Base-by-base conservation (phyloP, 495 filamentous ascomycete genomes). In the Penicillium malachiteum region DNA sequence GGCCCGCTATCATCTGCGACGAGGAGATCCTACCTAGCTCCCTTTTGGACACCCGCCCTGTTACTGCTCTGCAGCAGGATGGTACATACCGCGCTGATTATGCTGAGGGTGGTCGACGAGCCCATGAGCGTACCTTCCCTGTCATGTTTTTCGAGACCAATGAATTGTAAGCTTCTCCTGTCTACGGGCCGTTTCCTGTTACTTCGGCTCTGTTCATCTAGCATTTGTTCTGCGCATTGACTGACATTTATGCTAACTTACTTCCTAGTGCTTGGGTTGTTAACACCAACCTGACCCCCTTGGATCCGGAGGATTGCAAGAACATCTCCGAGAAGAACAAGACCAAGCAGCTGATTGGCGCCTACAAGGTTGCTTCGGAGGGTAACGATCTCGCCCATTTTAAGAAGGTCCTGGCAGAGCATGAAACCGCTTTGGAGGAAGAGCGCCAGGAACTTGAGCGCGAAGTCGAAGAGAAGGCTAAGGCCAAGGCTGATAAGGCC, bases 101-200 rank as follows among this genome's bases (percentile, higher is more conserved):
- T 66, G 81, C 83, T 30, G 90, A 94, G 62, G 91, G 84, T 54
- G 91, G 87, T 55, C 92, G 91, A 76, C 87, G 90, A 51, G 86
- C 79, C 14, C 80, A 84, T 38, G 91, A 96, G 69, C 81, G 92
- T 40, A 91, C 88, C 5, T 96, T 88, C 68, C 91, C 92, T 3
- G 85, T 97, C 58, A 96, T 96, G 92, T 97, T 94, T 71, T 76
- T 97, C 51, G 78, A 85, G 54, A 95, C 91, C 50, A 95, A 96
- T 68, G 91, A 96, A 78, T 97, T 97, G 92, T 97, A 76, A 81
- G 92, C 21, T 26, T 26, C 21, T 4, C 21, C 21, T 26, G 21
- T 26, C 21, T 26, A 26, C 21, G 4, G 21, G 21, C 21, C 21
- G 21, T 26, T 26, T 26, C 4, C 21, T 26, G 4, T 43, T 38